Evolutionary conservation across 345 rosid genomes (phyloP).

Genomic region (Hirschfeldia incana): DNA sequence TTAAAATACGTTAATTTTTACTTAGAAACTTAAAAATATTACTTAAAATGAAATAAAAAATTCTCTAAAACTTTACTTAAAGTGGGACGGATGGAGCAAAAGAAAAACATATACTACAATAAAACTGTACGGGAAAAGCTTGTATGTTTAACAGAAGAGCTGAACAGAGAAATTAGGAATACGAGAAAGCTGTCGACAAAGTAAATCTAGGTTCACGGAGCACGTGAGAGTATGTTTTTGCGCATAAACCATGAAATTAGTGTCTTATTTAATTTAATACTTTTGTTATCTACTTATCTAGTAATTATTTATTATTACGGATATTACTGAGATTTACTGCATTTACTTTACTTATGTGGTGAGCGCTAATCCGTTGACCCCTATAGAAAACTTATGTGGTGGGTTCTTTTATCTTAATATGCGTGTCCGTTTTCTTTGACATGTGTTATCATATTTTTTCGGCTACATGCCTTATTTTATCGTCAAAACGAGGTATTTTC

Average conservation of each 20-base stretch:
- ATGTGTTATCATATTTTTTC: neutral
- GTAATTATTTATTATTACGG: neutral
- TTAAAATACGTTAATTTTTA: no score
- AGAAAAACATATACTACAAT: neutral
- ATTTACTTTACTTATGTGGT: neutral
- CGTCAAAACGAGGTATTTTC: neutral
- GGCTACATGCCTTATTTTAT: neutral
- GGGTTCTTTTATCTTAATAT: neutral
- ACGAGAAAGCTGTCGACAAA: conserved; percentile 43
- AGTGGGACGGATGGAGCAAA: neutral
- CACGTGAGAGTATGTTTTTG: conserved; percentile 45
- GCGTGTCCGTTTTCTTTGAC: conserved; percentile 1
- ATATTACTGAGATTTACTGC: neutral
- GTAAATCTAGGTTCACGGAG: conserved; percentile 41
- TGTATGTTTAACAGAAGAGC: conserved; percentile 18
- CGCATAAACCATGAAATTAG: conserved; percentile 13
- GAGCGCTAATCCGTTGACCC: neutral
- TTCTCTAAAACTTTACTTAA: no score
- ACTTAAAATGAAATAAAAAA: no score
- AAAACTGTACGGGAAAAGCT: conserved; percentile 23
- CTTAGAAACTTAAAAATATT: no score
- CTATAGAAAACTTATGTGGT: neutral
- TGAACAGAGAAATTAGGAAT: conserved; percentile 33
- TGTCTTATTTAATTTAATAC: neutral
- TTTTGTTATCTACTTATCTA: neutral